Percentiles rank a stretch among this genome's conserved stretches.
phyloP scores from a whole-genome alignment of 1,284 basidiomycete species.

The Singerocomus rubriflavus region DNA sequence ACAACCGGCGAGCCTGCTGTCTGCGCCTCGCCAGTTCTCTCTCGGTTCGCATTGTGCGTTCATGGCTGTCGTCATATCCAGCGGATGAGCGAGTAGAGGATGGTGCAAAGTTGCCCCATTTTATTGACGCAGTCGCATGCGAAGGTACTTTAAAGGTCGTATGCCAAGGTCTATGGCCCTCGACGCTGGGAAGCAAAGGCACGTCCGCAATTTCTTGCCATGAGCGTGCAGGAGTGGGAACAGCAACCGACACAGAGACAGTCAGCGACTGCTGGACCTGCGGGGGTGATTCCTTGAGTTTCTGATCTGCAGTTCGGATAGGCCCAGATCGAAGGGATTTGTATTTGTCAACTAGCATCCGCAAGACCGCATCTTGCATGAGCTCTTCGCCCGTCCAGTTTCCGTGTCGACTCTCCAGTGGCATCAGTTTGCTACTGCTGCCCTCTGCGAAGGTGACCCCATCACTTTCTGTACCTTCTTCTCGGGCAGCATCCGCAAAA shows the following conservation, averaged over 20 bases:
- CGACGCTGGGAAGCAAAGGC: constrained; percentile 50
- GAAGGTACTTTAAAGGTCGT: constrained; percentile 62
- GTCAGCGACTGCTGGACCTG: constrained; percentile 20
- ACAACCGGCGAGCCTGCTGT: constrained; percentile 56
- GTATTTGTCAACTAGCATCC: constrained; percentile 86
- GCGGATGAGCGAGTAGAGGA: constrained; percentile 21
- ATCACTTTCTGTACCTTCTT: constrained; percentile 41
- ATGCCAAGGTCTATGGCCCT: constrained; percentile 66
- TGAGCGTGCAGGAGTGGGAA: constrained; percentile 3
- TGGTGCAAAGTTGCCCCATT: constrained; percentile 45
- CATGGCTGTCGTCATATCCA: constrained; percentile 41
- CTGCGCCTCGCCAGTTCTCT: constrained; percentile 52
- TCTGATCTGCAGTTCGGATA: constrained; percentile 72
- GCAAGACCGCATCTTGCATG: constrained; percentile 68
- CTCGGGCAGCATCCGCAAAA: constrained; percentile 64
- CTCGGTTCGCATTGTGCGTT: constrained; percentile 49
- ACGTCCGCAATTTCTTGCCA: constrained; percentile 32
- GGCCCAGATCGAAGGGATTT: constrained; percentile 67
- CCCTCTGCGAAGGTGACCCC: constrained; percentile 3
- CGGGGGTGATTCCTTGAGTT: constrained; percentile 54
- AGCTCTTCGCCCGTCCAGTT: constrained; percentile 81
- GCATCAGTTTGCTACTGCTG: constrained; percentile 17
- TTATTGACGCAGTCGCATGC: constrained; percentile 51
- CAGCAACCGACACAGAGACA: neutral
- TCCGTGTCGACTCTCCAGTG: constrained; percentile 43